A percentile compares a stretch with the other conserved stretches of the same genome.
These are phyloP conservation scores for Grammothele lineata DNA, from an alignment of 768 basidiomycete genomes.

Conservation along the genomic window DNA sequence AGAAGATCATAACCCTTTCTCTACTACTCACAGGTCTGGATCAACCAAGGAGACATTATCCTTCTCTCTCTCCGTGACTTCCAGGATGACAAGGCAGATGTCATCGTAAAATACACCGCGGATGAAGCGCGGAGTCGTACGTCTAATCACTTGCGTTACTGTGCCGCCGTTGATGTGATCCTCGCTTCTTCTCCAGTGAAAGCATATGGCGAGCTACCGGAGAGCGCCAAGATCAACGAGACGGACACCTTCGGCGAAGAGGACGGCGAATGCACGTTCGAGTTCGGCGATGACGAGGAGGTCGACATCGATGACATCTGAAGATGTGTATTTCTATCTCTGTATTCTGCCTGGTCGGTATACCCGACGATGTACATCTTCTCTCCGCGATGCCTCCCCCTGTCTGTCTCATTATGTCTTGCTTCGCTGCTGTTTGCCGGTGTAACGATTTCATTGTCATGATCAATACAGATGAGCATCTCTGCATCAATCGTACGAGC, in stretches of 20 bases:
- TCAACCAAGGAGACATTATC: conserved; percentile 97
- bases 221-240: conserved; percentile 96
- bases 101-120: conserved; percentile 97
- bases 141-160: conserved; percentile 23
- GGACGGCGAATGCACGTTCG: conserved; percentile 84
- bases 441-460: too few relatives aligned
- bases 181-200: conserved; percentile 54
- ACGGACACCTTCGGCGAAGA: conserved; percentile 91
- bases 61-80: conserved; percentile 94
- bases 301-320: conserved; percentile 90
- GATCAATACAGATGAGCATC: conserved; percentile 25
- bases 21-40: conserved; percentile 80
- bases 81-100: conserved; percentile 99
- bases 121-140: conserved; percentile 84
- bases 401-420: too few relatives aligned
- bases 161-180: background rate
- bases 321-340: conserved; percentile 27
- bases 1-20: background rate
- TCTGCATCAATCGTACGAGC: conserved; percentile 71
- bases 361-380: conserved; percentile 1
- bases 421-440: too few relatives aligned
- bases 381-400: too few relatives aligned
- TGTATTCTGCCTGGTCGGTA: conserved; percentile 2
- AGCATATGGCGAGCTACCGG: conserved; percentile 96
- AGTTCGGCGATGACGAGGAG: conserved; percentile 86